phyloP scores from a whole-genome alignment of 2,329 filamentous ascomycete genomes.

The Talaromyces sp. region DNA sequence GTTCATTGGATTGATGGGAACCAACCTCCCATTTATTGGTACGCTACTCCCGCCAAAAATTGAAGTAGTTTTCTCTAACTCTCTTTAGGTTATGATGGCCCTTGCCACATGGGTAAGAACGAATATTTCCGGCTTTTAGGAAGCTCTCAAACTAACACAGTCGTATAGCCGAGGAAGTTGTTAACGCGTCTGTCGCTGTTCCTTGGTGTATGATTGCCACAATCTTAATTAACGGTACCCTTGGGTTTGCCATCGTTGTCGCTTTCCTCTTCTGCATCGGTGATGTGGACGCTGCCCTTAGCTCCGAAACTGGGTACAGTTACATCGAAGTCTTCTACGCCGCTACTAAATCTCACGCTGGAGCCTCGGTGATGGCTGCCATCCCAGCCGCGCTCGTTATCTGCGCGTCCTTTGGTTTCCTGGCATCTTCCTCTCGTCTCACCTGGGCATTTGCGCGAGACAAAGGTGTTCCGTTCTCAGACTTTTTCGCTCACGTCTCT shows the following conservation, averaged over 20 bases:
- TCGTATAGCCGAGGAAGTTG: conserved; percentile 38
- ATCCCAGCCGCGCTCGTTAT: conserved; percentile 32
- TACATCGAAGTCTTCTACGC: conserved; percentile 44
- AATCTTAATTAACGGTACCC: conserved; percentile 32
- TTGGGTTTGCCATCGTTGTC: conserved; percentile 36
- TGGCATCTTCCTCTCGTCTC: conserved; percentile 33
- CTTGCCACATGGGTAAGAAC: no score
- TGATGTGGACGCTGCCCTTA: conserved; percentile 30
- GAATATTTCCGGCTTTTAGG: no score
- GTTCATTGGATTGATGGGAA: conserved; percentile 20
- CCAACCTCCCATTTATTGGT: conserved; percentile 5
- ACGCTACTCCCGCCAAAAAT: neutral
- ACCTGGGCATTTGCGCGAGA: conserved; percentile 31
- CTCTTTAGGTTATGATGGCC: no score
- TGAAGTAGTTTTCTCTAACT: neutral
- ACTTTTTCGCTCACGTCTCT: conserved; percentile 26
- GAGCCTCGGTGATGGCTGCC: conserved; percentile 27
- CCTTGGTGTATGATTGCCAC: conserved; percentile 35
- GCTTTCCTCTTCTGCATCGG: conserved; percentile 34
- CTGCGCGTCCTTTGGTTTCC: conserved; percentile 28
- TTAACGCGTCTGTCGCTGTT: conserved; percentile 33
- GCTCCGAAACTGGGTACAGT: conserved; percentile 33
- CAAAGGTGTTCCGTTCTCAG: conserved; percentile 18
- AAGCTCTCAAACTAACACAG: no score
- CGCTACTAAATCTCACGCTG: conserved; percentile 39